Base-by-base conservation (phyloP, 2,329 filamentous ascomycete species). In the Huntiella omanensis region DNA sequence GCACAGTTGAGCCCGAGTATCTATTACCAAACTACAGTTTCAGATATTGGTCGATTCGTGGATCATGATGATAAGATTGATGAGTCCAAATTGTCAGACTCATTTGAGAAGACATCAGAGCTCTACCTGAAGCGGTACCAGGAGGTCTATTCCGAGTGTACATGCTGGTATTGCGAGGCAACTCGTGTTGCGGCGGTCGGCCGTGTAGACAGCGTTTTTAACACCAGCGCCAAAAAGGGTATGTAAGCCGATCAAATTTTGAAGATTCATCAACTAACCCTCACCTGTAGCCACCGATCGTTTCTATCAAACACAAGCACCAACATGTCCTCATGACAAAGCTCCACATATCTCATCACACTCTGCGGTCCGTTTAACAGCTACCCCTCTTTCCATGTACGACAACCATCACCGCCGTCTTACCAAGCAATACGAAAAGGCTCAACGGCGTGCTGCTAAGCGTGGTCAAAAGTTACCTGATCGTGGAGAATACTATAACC, bases 1-100 rank as follows among this genome's bases (percentile, higher is more conserved):
- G 82, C 88, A 54, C 80, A 88, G 57, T 71, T 88, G 3, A 71
- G 64, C 6, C 79, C 83, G 0, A 55, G 57, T 2, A 55, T 63
- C 3, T 91, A 91, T 60, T 79, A 74, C 54, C 49, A 57, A 2
- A 78, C 71, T 56, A 78, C 72, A 1, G 56, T 68, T 1, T 46
- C 43, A 0, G 57, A 58, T 16, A 69, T 67, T 0, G 50, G 50
- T 1, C 73, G 69, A 43, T 83, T 85, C 55, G 71, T 88, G 53
- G 77, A 87, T 56, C 84, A 92, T 55, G 80, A 91, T 58, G 85
- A 92, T 64, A 88, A 88, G 60, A 75, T 92, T 17, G 75, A 78
- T 41, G 79, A 86, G 54, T 64, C 63, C 11, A 69, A 67, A 41
- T 68, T 92, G 5, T 72, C 72, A 39, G 64, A 66, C 1, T 66